Percentiles rank a stretch among this genome's conserved stretches.
phyloP scores from a whole-genome alignment of 2,329 filamentous ascomycete genomes.

The Fusarium longipes region DNA sequence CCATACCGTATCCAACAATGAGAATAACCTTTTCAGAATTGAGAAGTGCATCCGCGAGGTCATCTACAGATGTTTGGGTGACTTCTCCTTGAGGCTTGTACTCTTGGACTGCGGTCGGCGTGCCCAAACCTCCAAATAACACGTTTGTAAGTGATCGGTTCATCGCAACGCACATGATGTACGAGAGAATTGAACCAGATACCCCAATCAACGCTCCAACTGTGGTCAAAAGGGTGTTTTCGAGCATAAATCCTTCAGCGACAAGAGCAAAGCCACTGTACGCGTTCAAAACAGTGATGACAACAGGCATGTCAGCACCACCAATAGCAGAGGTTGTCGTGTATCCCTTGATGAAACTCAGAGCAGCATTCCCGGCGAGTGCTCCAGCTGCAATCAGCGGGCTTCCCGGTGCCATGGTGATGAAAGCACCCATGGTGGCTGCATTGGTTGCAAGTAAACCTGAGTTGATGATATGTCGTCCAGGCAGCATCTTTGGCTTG shows the following conservation, averaged over 20 bases:
- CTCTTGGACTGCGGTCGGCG: conserved; percentile 67
- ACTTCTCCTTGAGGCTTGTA: conserved; percentile 84
- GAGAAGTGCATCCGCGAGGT: conserved; percentile 79
- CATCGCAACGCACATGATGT: conserved; percentile 91
- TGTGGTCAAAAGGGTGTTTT: conserved; percentile 85
- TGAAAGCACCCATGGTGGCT: conserved; percentile 85
- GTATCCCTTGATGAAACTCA: conserved; percentile 88
- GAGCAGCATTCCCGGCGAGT: conserved; percentile 77
- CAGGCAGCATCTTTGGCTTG: conserved; percentile 76
- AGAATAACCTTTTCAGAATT: conserved; percentile 89
- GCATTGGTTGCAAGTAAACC: conserved; percentile 79
- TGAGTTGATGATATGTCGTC: conserved; percentile 79
- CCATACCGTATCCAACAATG: conserved; percentile 93
- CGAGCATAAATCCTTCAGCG: conserved; percentile 90
- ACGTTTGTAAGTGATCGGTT: conserved; percentile 91
- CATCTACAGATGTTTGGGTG: conserved; percentile 81
- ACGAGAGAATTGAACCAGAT: conserved; percentile 87
- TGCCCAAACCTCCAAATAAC: conserved; percentile 82
- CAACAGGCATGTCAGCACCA: conserved; percentile 93
- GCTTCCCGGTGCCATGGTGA: conserved; percentile 83
- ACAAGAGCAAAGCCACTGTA: conserved; percentile 93
- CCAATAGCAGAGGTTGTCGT: conserved; percentile 91
- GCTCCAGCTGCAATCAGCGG: conserved; percentile 83
- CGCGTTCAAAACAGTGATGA: conserved; percentile 90
- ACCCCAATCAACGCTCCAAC: conserved; percentile 90